These are phyloP conservation scores for Monilinia aucupariae DNA, from an alignment of 2,329 filamentous ascomycete species.

Conservation along the genomic window DNA sequence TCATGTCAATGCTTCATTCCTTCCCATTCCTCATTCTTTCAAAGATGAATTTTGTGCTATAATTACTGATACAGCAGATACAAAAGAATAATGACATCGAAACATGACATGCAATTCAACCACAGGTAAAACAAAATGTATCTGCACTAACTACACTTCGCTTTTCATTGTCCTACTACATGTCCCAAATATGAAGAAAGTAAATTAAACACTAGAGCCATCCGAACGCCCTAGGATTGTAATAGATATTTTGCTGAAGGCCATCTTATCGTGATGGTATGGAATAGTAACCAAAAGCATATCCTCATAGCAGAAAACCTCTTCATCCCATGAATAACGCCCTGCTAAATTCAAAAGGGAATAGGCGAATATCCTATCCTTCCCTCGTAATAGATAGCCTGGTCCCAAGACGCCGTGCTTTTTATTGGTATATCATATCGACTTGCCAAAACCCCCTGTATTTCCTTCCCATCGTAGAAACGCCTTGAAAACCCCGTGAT, in stretches of 20 bases:
- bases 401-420: conserved; percentile 22
- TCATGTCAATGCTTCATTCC: too few relatives aligned
- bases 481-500: conserved; percentile 18
- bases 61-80: too few relatives aligned
- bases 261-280: conserved; percentile 1
- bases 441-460: conserved; percentile 7
- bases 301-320: background rate
- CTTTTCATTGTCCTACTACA: background rate
- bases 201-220: background rate
- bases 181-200: background rate
- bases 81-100: background rate
- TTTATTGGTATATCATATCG: conserved; percentile 22
- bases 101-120: background rate
- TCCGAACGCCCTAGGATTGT: background rate
- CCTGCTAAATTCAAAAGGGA: conserved; percentile 13
- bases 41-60: background rate
- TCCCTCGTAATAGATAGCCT: conserved; percentile 10
- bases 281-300: background rate
- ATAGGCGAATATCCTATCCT: conserved; percentile 6
- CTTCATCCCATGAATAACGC: conserved; percentile 1
- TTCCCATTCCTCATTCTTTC: background rate
- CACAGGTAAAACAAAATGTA: background rate
- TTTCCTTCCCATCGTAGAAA: conserved; percentile 19
- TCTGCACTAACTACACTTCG: background rate
- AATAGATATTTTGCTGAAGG: conserved; percentile 2